Conservation (phyloP, 208 protist species). For the Jaenimonas drosophilae region DNA sequence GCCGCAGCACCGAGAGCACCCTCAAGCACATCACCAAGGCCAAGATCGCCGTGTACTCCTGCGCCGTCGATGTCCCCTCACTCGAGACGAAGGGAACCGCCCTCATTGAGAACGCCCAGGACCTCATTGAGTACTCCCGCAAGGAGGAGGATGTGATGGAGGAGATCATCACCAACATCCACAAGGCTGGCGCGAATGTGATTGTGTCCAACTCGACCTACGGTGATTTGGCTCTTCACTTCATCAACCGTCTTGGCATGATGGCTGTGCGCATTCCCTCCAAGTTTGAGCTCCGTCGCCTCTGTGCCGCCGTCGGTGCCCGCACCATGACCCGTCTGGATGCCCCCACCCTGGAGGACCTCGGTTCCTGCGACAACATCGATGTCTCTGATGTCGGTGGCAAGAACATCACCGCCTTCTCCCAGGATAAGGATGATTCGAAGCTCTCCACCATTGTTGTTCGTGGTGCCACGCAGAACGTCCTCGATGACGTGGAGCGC, state of each 20-base stretch:
- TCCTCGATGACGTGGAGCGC: constrained; percentile 96
- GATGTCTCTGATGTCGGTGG: constrained; percentile 95
- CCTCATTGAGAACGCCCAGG: constrained; percentile 96
- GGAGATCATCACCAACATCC: constrained; percentile 94
- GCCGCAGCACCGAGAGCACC: constrained; percentile 86
- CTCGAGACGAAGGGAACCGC: constrained; percentile 99
- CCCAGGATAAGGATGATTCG: constrained; percentile 88
- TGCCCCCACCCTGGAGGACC: constrained; percentile 90
- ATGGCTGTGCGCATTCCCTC: constrained; percentile 98
- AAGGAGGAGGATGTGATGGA: constrained; percentile 98
- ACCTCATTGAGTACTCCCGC: constrained; percentile 95
- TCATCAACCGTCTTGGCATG: constrained; percentile 96
- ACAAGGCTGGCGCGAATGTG: constrained; percentile 95
- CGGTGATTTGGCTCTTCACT: constrained; percentile 99
- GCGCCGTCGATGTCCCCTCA: constrained; percentile 93
- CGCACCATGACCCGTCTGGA: constrained; percentile 90
- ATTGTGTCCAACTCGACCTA: constrained; percentile 97
- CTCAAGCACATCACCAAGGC: constrained; percentile 92
- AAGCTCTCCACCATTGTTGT: constrained; percentile 98
- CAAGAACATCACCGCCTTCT: constrained; percentile 93
- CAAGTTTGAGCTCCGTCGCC: constrained; percentile 98
- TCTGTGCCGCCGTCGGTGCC: constrained; percentile 96
- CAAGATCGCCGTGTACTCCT: constrained; percentile 98
- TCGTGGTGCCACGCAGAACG: constrained; percentile 96
- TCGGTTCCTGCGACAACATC: constrained; percentile 93